Conservation (phyloP, 2,329 filamentous ascomycete species). For the Albophoma yamanashiensis region DNA sequence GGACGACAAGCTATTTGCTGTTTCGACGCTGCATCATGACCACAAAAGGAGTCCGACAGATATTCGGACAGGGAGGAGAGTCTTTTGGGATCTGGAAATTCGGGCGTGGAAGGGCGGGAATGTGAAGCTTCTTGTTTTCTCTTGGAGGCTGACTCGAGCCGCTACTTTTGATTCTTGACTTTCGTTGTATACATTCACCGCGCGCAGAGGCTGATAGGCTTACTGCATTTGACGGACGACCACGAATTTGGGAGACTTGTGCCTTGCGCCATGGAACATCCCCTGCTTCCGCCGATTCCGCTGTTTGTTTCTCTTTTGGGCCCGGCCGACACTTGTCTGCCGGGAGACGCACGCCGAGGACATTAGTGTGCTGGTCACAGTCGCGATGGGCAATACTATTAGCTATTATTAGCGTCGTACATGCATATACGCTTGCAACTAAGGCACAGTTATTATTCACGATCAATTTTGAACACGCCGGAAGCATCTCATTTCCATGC, state of each 20-base stretch:
- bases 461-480: no score
- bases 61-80: constrained; percentile 7
- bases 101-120: constrained; percentile 16
- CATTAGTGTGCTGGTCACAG: constrained; percentile 21
- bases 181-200: constrained; percentile 38
- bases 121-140: constrained; percentile 4
- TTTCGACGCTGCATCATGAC: constrained; percentile 18
- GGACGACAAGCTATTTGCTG: constrained; percentile 7
- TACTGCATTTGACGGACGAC: constrained; percentile 15
- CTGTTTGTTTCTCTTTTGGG: neutral
- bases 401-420: constrained; percentile 6
- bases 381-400: constrained; percentile 12
- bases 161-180: constrained; percentile 28
- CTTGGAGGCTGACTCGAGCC: neutral
- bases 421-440: neutral
- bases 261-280: neutral
- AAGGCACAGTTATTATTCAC: neutral
- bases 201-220: constrained; percentile 25
- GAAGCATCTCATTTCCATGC: neutral
- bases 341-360: constrained; percentile 14
- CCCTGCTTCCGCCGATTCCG: neutral
- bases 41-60: constrained; percentile 10
- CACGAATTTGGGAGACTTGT: neutral
- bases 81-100: constrained; percentile 4
- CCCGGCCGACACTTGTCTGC: constrained; percentile 16